These are phyloP conservation scores for Canavalia gladiata DNA, from an alignment of 306 rosid genomes.

Conservation along the genomic window DNA sequence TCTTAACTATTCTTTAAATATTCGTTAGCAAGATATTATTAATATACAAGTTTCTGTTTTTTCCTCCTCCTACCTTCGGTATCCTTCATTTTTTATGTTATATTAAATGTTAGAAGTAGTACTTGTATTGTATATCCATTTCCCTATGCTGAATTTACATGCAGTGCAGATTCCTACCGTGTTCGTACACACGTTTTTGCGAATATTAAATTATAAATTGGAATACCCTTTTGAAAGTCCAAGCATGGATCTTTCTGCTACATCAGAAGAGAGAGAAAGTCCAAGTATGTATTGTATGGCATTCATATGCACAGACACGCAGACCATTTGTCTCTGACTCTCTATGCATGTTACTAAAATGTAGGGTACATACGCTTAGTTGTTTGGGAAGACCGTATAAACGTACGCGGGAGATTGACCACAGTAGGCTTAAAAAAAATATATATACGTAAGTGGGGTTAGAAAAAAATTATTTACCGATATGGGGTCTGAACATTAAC, in stretches of 20 bases:
- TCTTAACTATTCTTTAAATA: too few species aligned
- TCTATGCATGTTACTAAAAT: background rate
- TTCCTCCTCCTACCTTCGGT: constrained; percentile 3
- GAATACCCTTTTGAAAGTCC: background rate
- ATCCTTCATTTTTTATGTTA: background rate
- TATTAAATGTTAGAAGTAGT: constrained; percentile 33
- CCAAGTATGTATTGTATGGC: background rate
- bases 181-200: constrained; percentile 62
- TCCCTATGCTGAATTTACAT: constrained; percentile 27
- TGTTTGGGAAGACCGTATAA: too few species aligned
- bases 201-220: constrained; percentile 16
- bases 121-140: background rate
- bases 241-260: background rate
- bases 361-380: too few species aligned
- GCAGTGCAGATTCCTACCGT: constrained; percentile 44
- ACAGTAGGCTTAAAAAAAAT: too few species aligned
- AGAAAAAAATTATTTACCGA: too few species aligned
- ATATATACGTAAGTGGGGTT: too few species aligned
- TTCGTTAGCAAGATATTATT: background rate
- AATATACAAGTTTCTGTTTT: constrained; percentile 23
- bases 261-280: background rate
- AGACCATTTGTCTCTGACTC: constrained; percentile 31
- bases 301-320: constrained; percentile 24
- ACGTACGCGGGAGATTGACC: too few species aligned
- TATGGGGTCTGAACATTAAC: too few species aligned